These are phyloP conservation scores for Carex scoparia DNA, from an alignment of 176 grass and related monocot species.

Conservation along the genomic window DNA sequence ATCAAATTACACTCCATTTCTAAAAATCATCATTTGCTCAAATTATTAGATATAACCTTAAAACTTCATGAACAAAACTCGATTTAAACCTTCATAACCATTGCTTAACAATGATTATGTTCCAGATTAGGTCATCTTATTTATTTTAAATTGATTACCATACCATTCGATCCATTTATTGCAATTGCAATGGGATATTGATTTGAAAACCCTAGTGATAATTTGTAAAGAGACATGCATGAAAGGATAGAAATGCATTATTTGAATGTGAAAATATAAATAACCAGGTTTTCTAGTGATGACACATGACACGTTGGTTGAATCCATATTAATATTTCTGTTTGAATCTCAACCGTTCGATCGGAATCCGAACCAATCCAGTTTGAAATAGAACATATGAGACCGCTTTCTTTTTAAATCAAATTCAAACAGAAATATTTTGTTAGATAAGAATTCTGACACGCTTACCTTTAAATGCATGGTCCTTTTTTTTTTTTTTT, in stretches of 20 bases:
- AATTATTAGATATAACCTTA: neutral
- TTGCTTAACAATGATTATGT: neutral
- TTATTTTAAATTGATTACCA: neutral
- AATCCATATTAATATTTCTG: too few relatives aligned
- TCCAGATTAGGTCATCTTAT: neutral
- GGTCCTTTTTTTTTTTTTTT: too few relatives aligned
- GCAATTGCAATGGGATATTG: neutral
- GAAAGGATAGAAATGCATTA: too few relatives aligned
- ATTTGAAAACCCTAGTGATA: neutral
- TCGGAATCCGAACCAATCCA: too few relatives aligned
- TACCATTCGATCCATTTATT: neutral
- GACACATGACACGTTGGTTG: too few relatives aligned
- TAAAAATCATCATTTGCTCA: neutral
- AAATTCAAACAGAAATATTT: too few relatives aligned
- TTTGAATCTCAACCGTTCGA: too few relatives aligned
- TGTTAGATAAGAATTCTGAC: too few relatives aligned
- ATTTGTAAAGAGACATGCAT: neutral
- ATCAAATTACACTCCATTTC: neutral
- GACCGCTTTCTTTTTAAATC: too few relatives aligned
- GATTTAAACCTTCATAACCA: neutral
- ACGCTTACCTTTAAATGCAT: too few relatives aligned
- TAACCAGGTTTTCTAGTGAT: too few relatives aligned
- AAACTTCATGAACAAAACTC: neutral
- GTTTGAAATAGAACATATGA: too few relatives aligned
- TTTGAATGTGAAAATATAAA: neutral